Percentiles rank a stretch among this genome's conserved stretches.
These are phyloP conservation scores for Fusarium sp. DNA, from an alignment of 2,329 filamentous ascomycete species.

Conservation along the genomic window DNA sequence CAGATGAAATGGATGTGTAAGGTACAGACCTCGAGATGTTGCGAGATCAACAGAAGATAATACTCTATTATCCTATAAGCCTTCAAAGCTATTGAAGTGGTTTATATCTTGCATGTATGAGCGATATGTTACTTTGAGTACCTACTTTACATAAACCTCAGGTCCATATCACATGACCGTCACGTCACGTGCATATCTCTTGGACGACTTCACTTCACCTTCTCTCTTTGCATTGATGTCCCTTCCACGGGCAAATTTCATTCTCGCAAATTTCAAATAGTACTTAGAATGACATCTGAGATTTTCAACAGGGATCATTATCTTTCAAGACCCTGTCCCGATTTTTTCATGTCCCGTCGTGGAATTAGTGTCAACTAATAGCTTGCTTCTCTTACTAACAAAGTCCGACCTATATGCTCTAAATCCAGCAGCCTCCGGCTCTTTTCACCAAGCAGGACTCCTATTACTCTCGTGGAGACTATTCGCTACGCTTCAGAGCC, in stretches of 20 bases:
- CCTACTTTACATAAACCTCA: neutral
- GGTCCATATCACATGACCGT: constrained; percentile 10
- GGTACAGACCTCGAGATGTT: neutral
- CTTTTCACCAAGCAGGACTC: neutral
- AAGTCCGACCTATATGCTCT: constrained; percentile 8
- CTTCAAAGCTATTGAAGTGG: too few species aligned
- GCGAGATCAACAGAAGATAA: neutral
- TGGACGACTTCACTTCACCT: constrained; percentile 17
- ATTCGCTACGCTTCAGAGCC: too few species aligned
- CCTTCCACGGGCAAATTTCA: neutral
- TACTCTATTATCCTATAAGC: too few species aligned
- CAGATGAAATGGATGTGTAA: neutral
- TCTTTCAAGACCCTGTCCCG: too few species aligned
- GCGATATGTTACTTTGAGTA: neutral
- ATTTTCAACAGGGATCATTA: rapidly evolving
- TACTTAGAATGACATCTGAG: neutral
- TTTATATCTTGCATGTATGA: too few species aligned
- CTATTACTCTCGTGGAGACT: neutral
- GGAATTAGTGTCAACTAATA: neutral
- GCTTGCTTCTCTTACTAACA: constrained; percentile 4
- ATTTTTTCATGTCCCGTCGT: neutral
- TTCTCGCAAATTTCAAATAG: neutral
- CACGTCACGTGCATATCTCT: constrained; percentile 8
- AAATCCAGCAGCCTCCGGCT: neutral
- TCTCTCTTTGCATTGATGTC: neutral